Evolutionary conservation across 139 green algal genomes (phyloP), one percentile per base, ranked within the genome.

Genomic region (Diplosphaera chodatii): DNA sequence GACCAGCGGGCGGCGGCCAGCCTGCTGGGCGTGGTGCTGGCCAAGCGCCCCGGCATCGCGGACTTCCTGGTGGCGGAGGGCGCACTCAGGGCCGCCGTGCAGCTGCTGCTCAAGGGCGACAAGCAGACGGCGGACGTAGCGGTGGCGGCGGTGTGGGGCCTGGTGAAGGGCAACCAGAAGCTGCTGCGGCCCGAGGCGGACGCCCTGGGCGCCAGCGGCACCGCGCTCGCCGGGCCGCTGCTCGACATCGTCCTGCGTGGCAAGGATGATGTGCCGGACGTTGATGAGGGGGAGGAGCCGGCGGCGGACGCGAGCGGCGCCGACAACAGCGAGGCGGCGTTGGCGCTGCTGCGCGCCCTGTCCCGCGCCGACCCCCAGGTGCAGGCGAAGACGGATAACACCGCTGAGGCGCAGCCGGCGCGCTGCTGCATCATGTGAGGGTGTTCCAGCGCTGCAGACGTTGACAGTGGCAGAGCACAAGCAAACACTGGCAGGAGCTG

Each of bases 81-180:
- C 27, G 59, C 59, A 3, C 27, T 65, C n/a, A 65, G 4, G 3
- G 6, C 59, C 59, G 21, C 5, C 28, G 59, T 65, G 59, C 59
- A 65, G 59, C n/a, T 65, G 4, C n/a, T 65, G 27, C n/a, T 65
- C 27, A 65, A 65, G 27, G 59, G 59, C 21, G 59, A 65, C 25
- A 15, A 18, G 10, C 28, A 31, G 27, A 32, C 59, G n/a, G 59
- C 59, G n/a, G 59, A 65, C 28, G 59, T 65, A 5, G 59, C 59
- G 59, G 59, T 65, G 59, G 27, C n/a, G 27, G 27, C 28, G 59
- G 10, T 65, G 59, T 65, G 59, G 59, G 27, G n/a, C 27, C 25
- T 65, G 59, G 59, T 65, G 4, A 65, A 65, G 25, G 25, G 27
- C 21, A 65, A 65, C 27, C 59, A 32, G 25, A 32, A 32, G 59